Percentiles rank a stretch among this genome's conserved stretches.
Conservation (phyloP, 106 monocot species). For the Iris macrosiphon region DNA sequence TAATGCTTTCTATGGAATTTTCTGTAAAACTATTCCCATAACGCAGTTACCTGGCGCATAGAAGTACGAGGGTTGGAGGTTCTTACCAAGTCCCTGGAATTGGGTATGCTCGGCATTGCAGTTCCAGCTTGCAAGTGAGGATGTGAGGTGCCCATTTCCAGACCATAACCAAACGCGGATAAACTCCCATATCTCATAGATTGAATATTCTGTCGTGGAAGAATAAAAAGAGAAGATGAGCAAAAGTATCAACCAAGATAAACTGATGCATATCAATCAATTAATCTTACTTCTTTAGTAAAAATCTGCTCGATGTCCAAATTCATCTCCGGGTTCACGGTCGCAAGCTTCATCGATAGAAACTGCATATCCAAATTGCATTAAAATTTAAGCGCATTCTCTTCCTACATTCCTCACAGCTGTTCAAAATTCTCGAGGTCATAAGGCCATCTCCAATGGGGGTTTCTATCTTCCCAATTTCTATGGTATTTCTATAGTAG, state of each 20-base stretch:
- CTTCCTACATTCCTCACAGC: too few relatives aligned
- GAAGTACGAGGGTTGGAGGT: conserved; percentile 15
- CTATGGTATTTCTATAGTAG: too few relatives aligned
- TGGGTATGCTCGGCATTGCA: conserved; percentile 6
- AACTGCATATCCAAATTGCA: too few relatives aligned
- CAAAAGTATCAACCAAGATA: neutral
- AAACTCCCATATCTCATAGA: conserved; percentile 15
- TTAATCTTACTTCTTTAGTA: conserved; percentile 49
- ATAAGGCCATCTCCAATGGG: too few relatives aligned
- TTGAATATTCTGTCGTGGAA: conserved; percentile 5
- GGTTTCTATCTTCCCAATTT: too few relatives aligned
- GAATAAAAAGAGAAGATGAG: neutral
- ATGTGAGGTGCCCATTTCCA: conserved; percentile 9
- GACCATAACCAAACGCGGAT: conserved; percentile 1
- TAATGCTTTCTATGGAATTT: too few relatives aligned
- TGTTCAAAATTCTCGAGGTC: too few relatives aligned
- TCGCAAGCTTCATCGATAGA: conserved; percentile 69
- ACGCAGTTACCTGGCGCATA: conserved; percentile 36
- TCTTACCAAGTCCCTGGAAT: conserved; percentile 15
- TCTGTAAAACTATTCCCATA: too few relatives aligned
- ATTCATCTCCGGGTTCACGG: conserved; percentile 57
- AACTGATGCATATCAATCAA: neutral
- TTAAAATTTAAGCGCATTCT: too few relatives aligned
- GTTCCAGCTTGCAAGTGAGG: conserved; percentile 26
- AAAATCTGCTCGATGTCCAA: conserved; percentile 42